These are phyloP conservation scores for Colletotrichum orbiculare DNA, from an alignment of 2,329 filamentous ascomycete species.

Conservation along the genomic window DNA sequence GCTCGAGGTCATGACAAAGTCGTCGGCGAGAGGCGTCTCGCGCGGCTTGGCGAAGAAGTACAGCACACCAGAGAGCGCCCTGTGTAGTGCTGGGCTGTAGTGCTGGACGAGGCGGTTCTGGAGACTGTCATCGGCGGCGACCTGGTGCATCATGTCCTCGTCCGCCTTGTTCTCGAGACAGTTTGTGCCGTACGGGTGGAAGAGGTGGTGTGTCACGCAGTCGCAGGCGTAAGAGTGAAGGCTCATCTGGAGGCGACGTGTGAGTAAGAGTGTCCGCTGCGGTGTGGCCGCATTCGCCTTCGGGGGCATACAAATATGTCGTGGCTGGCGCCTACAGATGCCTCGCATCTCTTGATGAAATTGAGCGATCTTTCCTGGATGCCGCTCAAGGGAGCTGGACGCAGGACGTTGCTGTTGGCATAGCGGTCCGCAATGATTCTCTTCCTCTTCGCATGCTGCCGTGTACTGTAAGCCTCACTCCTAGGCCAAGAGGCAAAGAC, in stretches of 20 bases:
- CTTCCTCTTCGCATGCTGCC: slow-evolving; percentile 71
- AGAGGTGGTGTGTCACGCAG: slow-evolving; percentile 76
- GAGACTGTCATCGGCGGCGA: slow-evolving; percentile 74
- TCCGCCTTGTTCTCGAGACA: slow-evolving; percentile 67
- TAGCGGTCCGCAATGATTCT: slow-evolving; percentile 74
- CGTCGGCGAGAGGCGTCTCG: slow-evolving; percentile 67
- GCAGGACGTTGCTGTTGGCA: slow-evolving; percentile 75
- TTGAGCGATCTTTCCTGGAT: slow-evolving; percentile 66
- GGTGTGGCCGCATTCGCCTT: not conserved
- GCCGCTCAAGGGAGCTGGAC: slow-evolving; percentile 63
- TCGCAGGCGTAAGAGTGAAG: slow-evolving; percentile 77
- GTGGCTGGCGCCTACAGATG: slow-evolving; percentile 56
- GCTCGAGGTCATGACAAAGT: slow-evolving; percentile 66
- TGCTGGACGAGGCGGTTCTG: slow-evolving; percentile 71
- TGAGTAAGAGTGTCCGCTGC: slow-evolving; percentile 27
- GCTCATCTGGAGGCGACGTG: slow-evolving; percentile 29
- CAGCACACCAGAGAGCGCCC: slow-evolving; percentile 57
- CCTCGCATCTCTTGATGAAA: slow-evolving; percentile 65
- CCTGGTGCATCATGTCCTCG: slow-evolving; percentile 74
- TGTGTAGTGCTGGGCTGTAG: slow-evolving; percentile 65
- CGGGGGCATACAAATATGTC: slow-evolving; percentile 68
- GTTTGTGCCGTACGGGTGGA: slow-evolving; percentile 72
- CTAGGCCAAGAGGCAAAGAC: not conserved
- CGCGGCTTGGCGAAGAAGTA: slow-evolving; percentile 64
- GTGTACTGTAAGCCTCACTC: not conserved